Percentiles rank a stretch among this genome's conserved stretches.
Evolutionary conservation across 2,329 filamentous ascomycete genomes (phyloP).

Genomic region (Colletotrichum trifolii): DNA sequence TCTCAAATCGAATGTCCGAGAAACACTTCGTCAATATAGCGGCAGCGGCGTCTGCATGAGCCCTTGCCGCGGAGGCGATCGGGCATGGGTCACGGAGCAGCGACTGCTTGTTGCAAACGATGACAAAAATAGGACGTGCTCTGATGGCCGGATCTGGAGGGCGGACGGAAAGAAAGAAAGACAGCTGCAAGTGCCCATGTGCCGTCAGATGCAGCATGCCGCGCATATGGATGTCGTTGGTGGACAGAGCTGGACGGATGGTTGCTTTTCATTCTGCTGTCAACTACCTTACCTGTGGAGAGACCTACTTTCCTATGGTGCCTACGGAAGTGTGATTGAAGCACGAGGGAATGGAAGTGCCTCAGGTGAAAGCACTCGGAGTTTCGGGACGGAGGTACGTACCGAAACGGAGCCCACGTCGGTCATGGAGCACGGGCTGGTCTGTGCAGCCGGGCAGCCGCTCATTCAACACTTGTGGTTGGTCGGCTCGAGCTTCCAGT

Average conservation of each 20-base stretch:
- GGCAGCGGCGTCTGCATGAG: background rate
- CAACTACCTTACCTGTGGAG: too few species aligned
- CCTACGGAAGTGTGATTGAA: too few species aligned
- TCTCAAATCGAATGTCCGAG: background rate
- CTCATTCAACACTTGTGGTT: background rate
- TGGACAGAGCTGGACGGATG: background rate
- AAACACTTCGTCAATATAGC: conserved; percentile 10
- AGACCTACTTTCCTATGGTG: too few species aligned
- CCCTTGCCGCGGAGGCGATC: conserved; percentile 1
- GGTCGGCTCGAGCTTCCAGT: background rate
- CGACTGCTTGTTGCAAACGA: conserved; percentile 24
- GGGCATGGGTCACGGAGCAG: conserved; percentile 12
- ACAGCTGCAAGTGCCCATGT: background rate
- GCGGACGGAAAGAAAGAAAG: background rate
- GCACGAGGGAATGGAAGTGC: background rate
- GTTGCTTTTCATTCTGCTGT: background rate
- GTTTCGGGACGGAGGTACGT: background rate
- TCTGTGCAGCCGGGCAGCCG: conserved; percentile 8
- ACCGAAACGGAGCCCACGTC: background rate
- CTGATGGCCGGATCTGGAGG: background rate
- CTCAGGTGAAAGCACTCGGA: background rate
- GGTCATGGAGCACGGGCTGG: background rate
- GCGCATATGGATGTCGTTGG: background rate
- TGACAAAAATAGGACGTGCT: background rate
- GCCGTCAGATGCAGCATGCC: conserved; percentile 6